These are phyloP conservation scores for Trichoderma afroharzianum DNA, from an alignment of 2,329 filamentous ascomycete species.

Conservation along the genomic window DNA sequence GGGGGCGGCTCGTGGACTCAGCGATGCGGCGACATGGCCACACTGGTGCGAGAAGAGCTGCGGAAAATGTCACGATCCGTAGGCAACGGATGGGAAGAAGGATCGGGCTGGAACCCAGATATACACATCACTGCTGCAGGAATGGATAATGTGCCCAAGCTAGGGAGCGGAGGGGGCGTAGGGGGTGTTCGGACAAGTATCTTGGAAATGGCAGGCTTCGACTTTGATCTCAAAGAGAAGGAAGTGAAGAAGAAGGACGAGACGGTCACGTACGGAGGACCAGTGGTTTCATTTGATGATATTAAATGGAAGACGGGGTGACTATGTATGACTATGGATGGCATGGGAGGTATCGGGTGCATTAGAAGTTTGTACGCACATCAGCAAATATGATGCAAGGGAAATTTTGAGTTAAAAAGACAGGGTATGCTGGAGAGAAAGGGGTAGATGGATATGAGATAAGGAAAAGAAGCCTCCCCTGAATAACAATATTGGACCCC, in stretches of 20 bases:
- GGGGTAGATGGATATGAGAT: not conserved
- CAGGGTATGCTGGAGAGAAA: not conserved
- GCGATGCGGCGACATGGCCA: constrained; percentile 27
- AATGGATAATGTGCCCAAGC: constrained; percentile 30
- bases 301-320: constrained; percentile 32
- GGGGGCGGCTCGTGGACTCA: constrained; percentile 29
- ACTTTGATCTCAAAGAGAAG: constrained; percentile 28
- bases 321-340: not conserved
- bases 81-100: constrained; percentile 29
- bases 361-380: constrained; percentile 13
- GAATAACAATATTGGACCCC: not conserved
- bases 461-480: not conserved
- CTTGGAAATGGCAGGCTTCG: constrained; percentile 40
- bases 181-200: constrained; percentile 39
- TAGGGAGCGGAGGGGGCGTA: constrained; percentile 37
- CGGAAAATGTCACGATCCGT: constrained; percentile 22
- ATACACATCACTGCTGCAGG: constrained; percentile 38
- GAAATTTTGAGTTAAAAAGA: not conserved
- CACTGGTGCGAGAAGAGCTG: constrained; percentile 29
- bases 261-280: constrained; percentile 34
- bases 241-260: constrained; percentile 35
- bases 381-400: not conserved
- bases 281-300: constrained; percentile 39
- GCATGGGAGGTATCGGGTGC: not conserved
- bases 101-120: constrained; percentile 28